Evolutionary conservation across 768 basidiomycete genomes (phyloP), one percentile per base, ranked within the genome.

Genomic region (Suillus paluster): DNA sequence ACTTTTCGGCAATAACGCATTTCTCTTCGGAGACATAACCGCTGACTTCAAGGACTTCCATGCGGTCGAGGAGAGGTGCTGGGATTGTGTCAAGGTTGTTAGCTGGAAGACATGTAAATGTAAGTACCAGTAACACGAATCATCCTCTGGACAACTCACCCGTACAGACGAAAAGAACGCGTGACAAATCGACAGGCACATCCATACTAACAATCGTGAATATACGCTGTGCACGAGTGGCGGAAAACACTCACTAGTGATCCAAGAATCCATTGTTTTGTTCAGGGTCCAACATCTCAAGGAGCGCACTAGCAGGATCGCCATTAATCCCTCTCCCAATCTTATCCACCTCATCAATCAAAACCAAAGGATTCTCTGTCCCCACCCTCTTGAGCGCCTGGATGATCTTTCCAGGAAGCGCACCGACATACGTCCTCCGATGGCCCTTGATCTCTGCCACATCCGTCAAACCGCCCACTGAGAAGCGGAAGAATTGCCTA

Each of bases 381-480:
- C 93, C 92, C 27, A 96, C 94, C 39, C 94, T 86, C 78, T 95
- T 97, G 64, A 97, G 77, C 0, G 95, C 95, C 71, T 97, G 94
- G 59, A 97, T 94, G 62, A 96, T 94, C 82, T 97, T 97, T 39
- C 95, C 95, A 0, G 95, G 95, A 46, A 97, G 81, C 0, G 95
- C 95, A 57, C 92, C 94, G 57, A 96, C 94, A 71, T 97, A 99
- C n/a, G 97, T 99, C 73, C 97, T 81, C 69, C 97, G 80, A 71
- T 99, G 97, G 1, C 97, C 97, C 78, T 99, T 99, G 71, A 99
- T 98, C 83, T 99, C 97, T 59, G 97, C 97, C 1, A 99, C 95
- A 73, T 99, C 97, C 52, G 94, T 94, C 71, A 99, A 76, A 15
- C 97, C 97, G 65, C 97, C 97, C 5, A 99, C 97, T 10, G 92